phyloP scores from a whole-genome alignment of 805 yeast species.

The Zygosaccharomyces gambellarensis region DNA sequence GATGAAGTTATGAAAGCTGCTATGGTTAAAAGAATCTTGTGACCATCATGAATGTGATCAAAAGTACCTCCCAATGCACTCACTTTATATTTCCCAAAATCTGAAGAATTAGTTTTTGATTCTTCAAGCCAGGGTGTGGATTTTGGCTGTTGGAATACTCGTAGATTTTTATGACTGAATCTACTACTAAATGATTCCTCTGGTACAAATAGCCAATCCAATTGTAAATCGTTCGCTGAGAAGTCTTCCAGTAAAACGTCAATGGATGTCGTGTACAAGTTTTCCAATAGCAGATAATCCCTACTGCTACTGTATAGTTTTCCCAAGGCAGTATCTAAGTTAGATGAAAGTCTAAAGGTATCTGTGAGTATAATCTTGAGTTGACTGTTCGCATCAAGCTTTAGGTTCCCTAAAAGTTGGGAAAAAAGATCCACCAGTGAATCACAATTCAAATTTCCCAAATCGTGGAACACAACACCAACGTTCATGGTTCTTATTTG shows the following conservation, averaged over 20 bases:
- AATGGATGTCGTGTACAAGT: constrained; percentile 21
- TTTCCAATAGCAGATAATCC: constrained; percentile 20
- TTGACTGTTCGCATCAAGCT: constrained; percentile 11
- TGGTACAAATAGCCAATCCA: constrained; percentile 20
- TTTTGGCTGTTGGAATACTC: constrained; percentile 7
- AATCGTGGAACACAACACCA: constrained; percentile 18
- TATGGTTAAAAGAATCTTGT: constrained; percentile 73
- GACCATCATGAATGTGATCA: constrained; percentile 96
- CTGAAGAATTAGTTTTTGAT: constrained; percentile 1
- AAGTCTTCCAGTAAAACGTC: constrained; percentile 23
- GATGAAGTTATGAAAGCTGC: constrained; percentile 56
- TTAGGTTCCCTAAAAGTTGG: constrained; percentile 7
- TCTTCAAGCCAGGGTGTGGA: not conserved
- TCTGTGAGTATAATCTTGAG: constrained; percentile 23
- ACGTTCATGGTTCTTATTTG: constrained; percentile 10
- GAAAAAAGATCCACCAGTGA: constrained; percentile 5
- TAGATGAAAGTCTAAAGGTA: constrained; percentile 16
- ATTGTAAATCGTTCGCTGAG: constrained; percentile 7
- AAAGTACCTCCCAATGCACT: constrained; percentile 92
- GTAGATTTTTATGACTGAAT: constrained; percentile 2
- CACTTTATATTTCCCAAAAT: constrained; percentile 31
- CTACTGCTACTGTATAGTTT: constrained; percentile 27
- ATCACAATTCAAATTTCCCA: constrained; percentile 9
- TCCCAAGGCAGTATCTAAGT: constrained; percentile 29
- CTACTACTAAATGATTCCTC: constrained; percentile 2